Percentiles rank a stretch among this genome's conserved stretches.
Evolutionary conservation across 805 yeast species (phyloP).

Genomic region (Myxozyma udenii): DNA sequence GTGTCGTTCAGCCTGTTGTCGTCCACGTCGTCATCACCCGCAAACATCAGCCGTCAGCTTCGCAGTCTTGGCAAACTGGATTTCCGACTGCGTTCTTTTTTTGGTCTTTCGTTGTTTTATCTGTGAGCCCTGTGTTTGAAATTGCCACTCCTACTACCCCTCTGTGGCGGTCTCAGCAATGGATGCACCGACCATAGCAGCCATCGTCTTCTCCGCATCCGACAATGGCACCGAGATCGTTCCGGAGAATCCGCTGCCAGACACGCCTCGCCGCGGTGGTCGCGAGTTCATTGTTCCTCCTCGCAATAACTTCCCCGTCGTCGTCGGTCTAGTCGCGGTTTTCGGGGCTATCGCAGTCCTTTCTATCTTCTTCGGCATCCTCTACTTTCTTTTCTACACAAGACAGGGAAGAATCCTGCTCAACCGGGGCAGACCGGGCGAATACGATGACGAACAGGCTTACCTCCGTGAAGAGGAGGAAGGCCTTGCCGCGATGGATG

Average conservation of each 20-base stretch:
- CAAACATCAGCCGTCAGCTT: too few relatives aligned
- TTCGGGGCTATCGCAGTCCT: constrained; percentile 34
- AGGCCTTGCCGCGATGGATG: constrained; percentile 61
- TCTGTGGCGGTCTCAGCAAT: constrained; percentile 1
- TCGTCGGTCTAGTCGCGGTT: constrained; percentile 42
- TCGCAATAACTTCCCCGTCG: constrained; percentile 38
- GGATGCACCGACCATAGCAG: not conserved
- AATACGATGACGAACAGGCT: constrained; percentile 60
- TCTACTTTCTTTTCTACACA: constrained; percentile 39
- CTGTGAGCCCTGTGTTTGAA: too few relatives aligned
- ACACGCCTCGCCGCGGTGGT: too few relatives aligned
- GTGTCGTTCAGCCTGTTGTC: too few relatives aligned
- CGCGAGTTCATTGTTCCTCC: not conserved
- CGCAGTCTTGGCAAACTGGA: too few relatives aligned
- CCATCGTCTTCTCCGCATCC: not conserved
- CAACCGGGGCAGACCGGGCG: constrained; percentile 51
- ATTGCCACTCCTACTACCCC: too few relatives aligned
- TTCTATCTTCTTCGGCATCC: constrained; percentile 37
- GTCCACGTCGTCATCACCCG: too few relatives aligned
- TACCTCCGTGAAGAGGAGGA: constrained; percentile 60
- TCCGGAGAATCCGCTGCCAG: not conserved
- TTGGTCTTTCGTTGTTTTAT: too few relatives aligned
- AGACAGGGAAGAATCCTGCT: constrained; percentile 39
- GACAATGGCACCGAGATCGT: not conserved
- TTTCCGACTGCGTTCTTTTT: too few relatives aligned